Percentiles rank a stretch among this genome's conserved stretches.
phyloP scores from a whole-genome alignment of 2,329 filamentous ascomycete genomes.

The Aspergillus aculeatinus region DNA sequence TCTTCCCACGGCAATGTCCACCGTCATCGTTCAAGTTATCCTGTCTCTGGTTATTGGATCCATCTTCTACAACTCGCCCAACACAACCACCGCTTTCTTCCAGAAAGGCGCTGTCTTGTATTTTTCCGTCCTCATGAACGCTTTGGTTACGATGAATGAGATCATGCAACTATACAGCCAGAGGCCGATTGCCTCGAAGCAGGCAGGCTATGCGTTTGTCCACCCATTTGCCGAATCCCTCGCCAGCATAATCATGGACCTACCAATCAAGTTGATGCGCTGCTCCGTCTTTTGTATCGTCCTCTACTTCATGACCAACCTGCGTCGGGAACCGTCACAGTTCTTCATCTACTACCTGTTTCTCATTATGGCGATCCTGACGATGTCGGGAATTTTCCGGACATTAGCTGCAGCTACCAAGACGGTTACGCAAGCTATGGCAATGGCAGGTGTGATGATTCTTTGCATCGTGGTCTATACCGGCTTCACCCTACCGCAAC shows the following conservation, averaged over 20 bases:
- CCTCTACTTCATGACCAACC: conserved; percentile 61
- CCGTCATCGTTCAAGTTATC: conserved; percentile 10
- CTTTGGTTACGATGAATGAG: conserved; percentile 63
- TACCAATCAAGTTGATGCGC: conserved; percentile 11
- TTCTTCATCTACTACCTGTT: conserved; percentile 61
- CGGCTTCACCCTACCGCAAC: conserved; percentile 41
- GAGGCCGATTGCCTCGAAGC: conserved; percentile 16
- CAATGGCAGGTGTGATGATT: conserved; percentile 39
- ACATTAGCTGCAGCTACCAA: conserved; percentile 47
- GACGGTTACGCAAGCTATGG: conserved; percentile 52
- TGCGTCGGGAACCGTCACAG: conserved; percentile 47
- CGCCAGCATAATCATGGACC: conserved; percentile 13
- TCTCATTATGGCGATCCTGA: conserved; percentile 49
- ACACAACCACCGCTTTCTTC: conserved; percentile 13
- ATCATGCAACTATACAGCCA: conserved; percentile 52
- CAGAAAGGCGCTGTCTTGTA: conserved; percentile 57
- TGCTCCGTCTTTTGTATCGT: conserved; percentile 11
- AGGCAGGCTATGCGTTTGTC: conserved; percentile 14
- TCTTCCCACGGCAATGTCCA: conserved; percentile 9
- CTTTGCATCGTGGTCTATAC: conserved; percentile 34
- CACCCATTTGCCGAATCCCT: conserved; percentile 16
- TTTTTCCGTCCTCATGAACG: conserved; percentile 80
- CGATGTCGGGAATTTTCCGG: conserved; percentile 57
- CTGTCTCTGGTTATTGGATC: conserved; percentile 15
- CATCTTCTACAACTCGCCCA: conserved; percentile 15